phyloP scores from a whole-genome alignment of 768 basidiomycete genomes.

The Tulasnella sp. region DNA sequence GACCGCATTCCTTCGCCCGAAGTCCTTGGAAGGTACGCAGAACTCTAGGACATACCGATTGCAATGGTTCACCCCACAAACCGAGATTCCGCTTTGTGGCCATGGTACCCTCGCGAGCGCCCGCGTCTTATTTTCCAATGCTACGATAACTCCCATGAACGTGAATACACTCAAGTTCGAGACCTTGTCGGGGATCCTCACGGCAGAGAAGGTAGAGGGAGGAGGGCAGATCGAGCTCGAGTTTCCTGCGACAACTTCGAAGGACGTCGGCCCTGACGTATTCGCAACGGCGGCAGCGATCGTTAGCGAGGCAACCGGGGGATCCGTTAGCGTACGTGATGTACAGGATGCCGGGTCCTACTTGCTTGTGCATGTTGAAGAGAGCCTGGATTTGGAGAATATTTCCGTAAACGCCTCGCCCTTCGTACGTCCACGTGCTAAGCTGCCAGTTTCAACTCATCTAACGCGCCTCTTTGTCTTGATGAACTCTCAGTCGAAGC shows the following conservation, averaged over 20 bases:
- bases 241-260: constrained; percentile 20
- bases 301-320: constrained; percentile 1
- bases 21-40: constrained; percentile 1
- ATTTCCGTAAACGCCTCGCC: constrained; percentile 15
- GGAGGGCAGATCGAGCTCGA: constrained; percentile 22
- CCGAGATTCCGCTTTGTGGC: constrained; percentile 26
- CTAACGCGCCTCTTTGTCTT: constrained; percentile 1
- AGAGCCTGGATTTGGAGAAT: constrained; percentile 19
- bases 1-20: constrained; percentile 19
- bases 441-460: neutral
- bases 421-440: constrained; percentile 18
- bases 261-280: neutral
- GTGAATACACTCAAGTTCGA: constrained; percentile 19
- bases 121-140: constrained; percentile 20
- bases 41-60: constrained; percentile 18
- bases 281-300: neutral
- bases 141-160: neutral
- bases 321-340: constrained; percentile 15
- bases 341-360: constrained; percentile 14
- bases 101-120: constrained; percentile 29
- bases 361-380: constrained; percentile 23
- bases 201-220: constrained; percentile 9
- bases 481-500: neutral
- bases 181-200: constrained; percentile 20
- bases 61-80: constrained; percentile 25